Evolutionary conservation across 495 filamentous ascomycete species (phyloP).

Genomic region (Podospora pseudopauciseta): DNA sequence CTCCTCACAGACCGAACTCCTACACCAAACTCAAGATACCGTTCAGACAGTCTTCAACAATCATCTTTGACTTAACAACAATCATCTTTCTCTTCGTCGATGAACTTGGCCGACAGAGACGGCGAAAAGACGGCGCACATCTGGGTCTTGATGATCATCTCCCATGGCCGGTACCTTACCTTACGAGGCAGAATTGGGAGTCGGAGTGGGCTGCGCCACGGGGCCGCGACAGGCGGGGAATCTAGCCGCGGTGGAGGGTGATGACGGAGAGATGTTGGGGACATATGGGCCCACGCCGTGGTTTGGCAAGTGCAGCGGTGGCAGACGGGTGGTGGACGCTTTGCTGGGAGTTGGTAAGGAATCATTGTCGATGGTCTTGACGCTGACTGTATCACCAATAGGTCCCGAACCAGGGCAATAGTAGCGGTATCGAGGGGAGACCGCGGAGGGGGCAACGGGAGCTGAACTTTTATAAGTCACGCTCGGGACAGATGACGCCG

Average conservation of each 20-base stretch:
- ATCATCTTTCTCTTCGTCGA: too few species aligned
- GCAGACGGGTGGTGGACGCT: not conserved
- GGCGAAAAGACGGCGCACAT: too few species aligned
- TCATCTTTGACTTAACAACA: too few species aligned
- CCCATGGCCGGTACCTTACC: not conserved
- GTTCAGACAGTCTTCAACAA: too few species aligned
- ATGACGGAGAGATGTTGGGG: not conserved
- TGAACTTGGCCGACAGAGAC: too few species aligned
- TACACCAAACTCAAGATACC: too few species aligned
- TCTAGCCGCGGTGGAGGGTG: not conserved
- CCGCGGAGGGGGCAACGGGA: too few species aligned
- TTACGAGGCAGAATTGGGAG: not conserved
- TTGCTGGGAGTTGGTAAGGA: not conserved
- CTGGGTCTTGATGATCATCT: not conserved
- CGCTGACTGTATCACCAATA: not conserved
- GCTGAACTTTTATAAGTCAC: not conserved
- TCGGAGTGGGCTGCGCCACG: not conserved
- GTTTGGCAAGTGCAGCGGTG: not conserved
- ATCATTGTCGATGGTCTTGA: not conserved
- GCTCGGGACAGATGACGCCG: not conserved
- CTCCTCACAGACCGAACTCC: too few species aligned
- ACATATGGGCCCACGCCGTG: not conserved
- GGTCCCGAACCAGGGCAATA: too few species aligned
- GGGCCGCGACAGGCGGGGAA: not conserved
- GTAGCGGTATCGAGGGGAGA: too few species aligned